These are phyloP conservation scores for Passalora sequoiae DNA, from an alignment of 2,329 filamentous ascomycete species.

Conservation along the genomic window DNA sequence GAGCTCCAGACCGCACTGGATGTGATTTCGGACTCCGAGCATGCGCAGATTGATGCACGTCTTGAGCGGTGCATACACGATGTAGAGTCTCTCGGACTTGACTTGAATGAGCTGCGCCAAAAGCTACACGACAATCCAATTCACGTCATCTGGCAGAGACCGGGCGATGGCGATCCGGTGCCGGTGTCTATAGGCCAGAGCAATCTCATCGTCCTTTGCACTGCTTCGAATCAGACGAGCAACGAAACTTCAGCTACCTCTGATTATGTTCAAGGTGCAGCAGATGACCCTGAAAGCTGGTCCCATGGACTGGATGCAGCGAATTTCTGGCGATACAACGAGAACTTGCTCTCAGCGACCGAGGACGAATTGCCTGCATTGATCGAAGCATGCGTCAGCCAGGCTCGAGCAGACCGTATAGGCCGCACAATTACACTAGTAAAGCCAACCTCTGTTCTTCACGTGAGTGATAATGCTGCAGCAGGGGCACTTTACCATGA, in stretches of 20 bases:
- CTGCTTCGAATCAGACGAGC: conserved; percentile 70
- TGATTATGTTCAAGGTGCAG: conserved; percentile 88
- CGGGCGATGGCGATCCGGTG: conserved; percentile 50
- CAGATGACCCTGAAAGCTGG: conserved; percentile 94
- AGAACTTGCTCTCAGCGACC: conserved; percentile 54
- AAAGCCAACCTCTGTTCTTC: conserved; percentile 39
- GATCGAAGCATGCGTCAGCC: conserved; percentile 43
- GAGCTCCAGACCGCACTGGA: conserved; percentile 65
- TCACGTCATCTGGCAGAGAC: conserved; percentile 73
- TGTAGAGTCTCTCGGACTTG: conserved; percentile 56
- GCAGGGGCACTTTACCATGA: conserved; percentile 35
- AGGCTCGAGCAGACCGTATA: conserved; percentile 9
- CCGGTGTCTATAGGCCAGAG: conserved; percentile 42
- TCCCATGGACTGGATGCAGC: conserved; percentile 69
- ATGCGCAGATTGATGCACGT: conserved; percentile 66
- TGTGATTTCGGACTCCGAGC: conserved; percentile 68
- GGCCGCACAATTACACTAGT: conserved; percentile 36
- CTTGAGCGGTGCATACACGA: conserved; percentile 54
- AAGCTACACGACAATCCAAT: conserved; percentile 63
- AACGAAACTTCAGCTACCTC: conserved; percentile 61
- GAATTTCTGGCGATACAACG: conserved; percentile 71
- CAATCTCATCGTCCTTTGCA: conserved; percentile 76
- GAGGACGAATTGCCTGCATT: conserved; percentile 60
- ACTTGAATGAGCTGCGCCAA: conserved; percentile 50
- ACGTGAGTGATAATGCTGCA: conserved; percentile 38